Evolutionary conservation across 2,329 filamentous ascomycete genomes (phyloP).

Genomic region (Onygenales sp.): DNA sequence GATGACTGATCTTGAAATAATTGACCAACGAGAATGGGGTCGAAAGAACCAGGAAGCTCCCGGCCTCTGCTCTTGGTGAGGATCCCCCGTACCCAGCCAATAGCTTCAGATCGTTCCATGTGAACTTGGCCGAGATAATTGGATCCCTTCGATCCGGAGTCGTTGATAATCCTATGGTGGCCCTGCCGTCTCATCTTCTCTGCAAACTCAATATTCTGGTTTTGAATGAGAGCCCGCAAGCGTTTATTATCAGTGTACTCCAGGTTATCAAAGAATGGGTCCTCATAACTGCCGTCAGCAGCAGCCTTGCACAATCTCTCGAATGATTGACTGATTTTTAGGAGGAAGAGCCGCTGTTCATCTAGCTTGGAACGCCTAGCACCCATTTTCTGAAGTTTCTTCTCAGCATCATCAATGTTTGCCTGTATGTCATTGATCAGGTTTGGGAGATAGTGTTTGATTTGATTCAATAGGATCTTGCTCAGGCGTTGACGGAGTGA

Average conservation of each 20-base stretch:
- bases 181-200: constrained; percentile 34
- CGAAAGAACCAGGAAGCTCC: constrained; percentile 53
- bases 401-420: constrained; percentile 24
- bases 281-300: constrained; percentile 24
- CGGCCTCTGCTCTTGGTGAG: constrained; percentile 37
- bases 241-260: constrained; percentile 4
- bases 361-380: constrained; percentile 26
- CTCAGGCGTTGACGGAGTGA: constrained; percentile 17
- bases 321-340: constrained; percentile 31
- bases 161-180: constrained; percentile 26
- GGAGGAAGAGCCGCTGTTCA: constrained; percentile 40
- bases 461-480: constrained; percentile 18
- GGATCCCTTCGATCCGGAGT: background rate
- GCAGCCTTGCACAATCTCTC: constrained; percentile 25
- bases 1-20: constrained; percentile 50
- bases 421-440: constrained; percentile 15
- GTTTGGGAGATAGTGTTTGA: constrained; percentile 17
- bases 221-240: constrained; percentile 8
- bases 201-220: constrained; percentile 23
- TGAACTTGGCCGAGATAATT: background rate
- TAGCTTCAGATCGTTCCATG: constrained; percentile 24
- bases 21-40: constrained; percentile 48
- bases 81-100: constrained; percentile 30
- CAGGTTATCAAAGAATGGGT: constrained; percentile 22
- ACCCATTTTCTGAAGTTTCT: constrained; percentile 41